Evolutionary conservation across 2,329 filamentous ascomycete species (phyloP).

Genomic region (Hymenoscyphus occultus): DNA sequence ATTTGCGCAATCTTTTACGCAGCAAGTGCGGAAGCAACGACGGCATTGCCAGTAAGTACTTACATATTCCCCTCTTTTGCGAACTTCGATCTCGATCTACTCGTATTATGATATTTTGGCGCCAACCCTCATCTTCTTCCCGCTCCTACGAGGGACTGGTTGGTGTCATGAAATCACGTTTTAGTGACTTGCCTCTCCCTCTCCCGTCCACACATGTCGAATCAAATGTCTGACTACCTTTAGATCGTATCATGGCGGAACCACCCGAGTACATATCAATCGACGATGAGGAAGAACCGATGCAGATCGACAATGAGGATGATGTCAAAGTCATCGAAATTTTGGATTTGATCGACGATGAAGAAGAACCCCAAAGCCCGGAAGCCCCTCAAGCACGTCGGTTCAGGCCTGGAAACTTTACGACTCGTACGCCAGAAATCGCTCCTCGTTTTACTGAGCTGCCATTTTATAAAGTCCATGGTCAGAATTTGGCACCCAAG

Average conservation of each 20-base stretch:
- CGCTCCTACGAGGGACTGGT: not conserved
- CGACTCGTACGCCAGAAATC: constrained; percentile 24
- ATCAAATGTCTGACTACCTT: not conserved
- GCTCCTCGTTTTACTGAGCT: constrained; percentile 33
- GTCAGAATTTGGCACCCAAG: constrained; percentile 5
- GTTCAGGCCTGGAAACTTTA: not conserved
- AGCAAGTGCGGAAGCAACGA: not conserved
- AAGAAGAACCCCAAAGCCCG: not conserved
- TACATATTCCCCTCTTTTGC: not conserved
- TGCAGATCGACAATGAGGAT: not conserved
- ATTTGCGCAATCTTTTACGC: not conserved
- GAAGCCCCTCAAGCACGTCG: not conserved
- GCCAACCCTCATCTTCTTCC: not conserved
- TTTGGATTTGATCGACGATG: not conserved
- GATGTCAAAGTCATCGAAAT: not conserved
- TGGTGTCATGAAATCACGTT: too few species aligned
- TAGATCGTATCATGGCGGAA: not conserved
- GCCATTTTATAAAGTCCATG: constrained; percentile 32
- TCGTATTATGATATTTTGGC: not conserved
- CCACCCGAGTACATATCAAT: not conserved
- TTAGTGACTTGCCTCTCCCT: too few species aligned
- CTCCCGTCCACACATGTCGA: not conserved
- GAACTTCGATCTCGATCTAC: not conserved
- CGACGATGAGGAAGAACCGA: not conserved
- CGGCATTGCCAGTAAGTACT: not conserved